These are phyloP conservation scores for Ilex aquifolium DNA, from an alignment of 257 asterid species.

Conservation along the genomic window DNA sequence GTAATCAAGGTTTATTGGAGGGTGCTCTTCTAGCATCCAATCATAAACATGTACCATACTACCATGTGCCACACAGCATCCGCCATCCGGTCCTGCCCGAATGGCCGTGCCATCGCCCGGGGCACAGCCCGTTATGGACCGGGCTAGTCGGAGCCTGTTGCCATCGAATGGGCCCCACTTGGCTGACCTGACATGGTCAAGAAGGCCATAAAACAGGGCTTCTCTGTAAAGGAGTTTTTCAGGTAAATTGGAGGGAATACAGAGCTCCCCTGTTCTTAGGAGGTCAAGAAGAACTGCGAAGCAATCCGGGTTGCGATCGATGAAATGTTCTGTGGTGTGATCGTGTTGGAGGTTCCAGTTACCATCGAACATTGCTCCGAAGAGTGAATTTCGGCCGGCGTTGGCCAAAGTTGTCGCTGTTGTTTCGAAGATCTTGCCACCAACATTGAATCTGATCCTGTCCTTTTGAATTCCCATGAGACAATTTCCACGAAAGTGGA, in stretches of 20 bases:
- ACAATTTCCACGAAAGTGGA: constrained; percentile 3
- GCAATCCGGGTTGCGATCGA: constrained; percentile 86
- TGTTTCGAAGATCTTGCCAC: constrained; percentile 76
- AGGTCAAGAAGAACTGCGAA: constrained; percentile 80
- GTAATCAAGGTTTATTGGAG: constrained; percentile 73
- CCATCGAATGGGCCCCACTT: constrained; percentile 89
- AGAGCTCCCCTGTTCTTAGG: constrained; percentile 82
- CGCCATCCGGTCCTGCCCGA: constrained; percentile 87
- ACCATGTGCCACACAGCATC: constrained; percentile 93
- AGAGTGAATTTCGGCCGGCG: constrained; percentile 80
- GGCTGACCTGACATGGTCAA: constrained; percentile 72
- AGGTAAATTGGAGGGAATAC: constrained; percentile 55
- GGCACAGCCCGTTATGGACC: constrained; percentile 56
- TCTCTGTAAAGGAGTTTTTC: constrained; percentile 64
- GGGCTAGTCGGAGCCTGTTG: constrained; percentile 46
- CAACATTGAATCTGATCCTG: constrained; percentile 66
- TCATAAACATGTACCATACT: constrained; percentile 90
- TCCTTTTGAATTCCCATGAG: constrained; percentile 83
- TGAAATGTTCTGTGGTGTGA: constrained; percentile 54
- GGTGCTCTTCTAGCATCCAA: constrained; percentile 86
- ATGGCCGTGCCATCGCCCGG: constrained; percentile 93
- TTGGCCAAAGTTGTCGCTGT: constrained; percentile 83
- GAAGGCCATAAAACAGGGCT: constrained; percentile 67
- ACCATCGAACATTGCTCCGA: constrained; percentile 84
- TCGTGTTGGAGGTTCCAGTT: constrained; percentile 62